phyloP scores from a whole-genome alignment of 192 early-diverging fungal genomes.

The Coemansia sp. region DNA sequence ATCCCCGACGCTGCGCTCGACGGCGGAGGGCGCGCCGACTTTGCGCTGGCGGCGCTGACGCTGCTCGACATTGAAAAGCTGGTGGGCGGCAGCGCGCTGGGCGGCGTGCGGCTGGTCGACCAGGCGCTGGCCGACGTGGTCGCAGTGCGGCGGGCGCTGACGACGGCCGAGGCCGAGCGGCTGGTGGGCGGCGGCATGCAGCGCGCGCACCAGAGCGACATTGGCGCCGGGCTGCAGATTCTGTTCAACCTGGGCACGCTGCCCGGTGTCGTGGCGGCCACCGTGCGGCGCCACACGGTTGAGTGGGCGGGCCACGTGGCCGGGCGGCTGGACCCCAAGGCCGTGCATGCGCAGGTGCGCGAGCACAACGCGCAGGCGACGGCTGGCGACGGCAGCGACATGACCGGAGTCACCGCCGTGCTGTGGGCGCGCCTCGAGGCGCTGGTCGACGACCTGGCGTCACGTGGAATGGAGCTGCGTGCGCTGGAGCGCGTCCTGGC shows the following conservation, averaged over 20 bases:
- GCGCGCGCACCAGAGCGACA: constrained; percentile 27
- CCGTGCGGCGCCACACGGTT: constrained; percentile 10
- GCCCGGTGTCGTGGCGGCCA: neutral
- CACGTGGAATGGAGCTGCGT: constrained; percentile 28
- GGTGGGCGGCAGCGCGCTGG: constrained; percentile 12
- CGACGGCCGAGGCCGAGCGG: constrained; percentile 13
- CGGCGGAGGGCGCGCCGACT: constrained; percentile 10
- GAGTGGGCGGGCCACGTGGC: constrained; percentile 11
- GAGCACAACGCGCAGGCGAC: constrained; percentile 34
- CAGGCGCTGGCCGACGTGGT: constrained; percentile 13
- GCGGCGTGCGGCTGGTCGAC: constrained; percentile 32
- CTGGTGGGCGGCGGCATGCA: constrained; percentile 33
- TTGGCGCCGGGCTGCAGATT: constrained; percentile 35
- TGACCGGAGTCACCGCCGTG: constrained; percentile 27
- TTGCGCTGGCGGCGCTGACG: constrained; percentile 39
- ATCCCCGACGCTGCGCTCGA: constrained; percentile 2
- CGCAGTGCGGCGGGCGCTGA: constrained; percentile 6
- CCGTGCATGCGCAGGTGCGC: constrained; percentile 17
- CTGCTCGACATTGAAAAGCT: constrained; percentile 37
- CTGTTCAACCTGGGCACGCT: constrained; percentile 36
- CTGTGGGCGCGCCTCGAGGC: constrained; percentile 30
- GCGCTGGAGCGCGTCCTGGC: constrained; percentile 45
- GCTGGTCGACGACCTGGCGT: constrained; percentile 22
- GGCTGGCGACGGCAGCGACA: constrained; percentile 27
- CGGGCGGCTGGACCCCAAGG: constrained; percentile 14